Conservation (phyloP, 164 flowering plant genomes). For the Chimonanthus praecox region DNA sequence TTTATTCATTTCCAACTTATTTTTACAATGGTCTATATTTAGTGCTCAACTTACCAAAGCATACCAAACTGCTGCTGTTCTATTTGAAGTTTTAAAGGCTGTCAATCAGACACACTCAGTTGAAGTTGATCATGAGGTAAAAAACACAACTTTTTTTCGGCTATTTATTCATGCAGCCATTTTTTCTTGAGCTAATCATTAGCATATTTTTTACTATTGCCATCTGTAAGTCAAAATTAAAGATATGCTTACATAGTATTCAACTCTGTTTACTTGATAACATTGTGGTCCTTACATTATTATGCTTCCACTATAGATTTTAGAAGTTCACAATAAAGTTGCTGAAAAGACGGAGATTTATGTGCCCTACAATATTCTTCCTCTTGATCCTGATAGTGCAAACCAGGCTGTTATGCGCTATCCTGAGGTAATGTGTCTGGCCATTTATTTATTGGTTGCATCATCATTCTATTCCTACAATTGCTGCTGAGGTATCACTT, state of each 20-base stretch:
- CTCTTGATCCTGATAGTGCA: conserved; percentile 96
- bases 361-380: conserved; percentile 93
- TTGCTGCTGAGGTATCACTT: conserved; percentile 2
- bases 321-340: conserved; percentile 85
- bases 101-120: conserved; percentile 76
- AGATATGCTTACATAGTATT: background rate
- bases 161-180: background rate
- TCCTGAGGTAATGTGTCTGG: conserved; percentile 64
- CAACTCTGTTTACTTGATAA: background rate
- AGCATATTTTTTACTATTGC: too few species aligned
- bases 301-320: conserved; percentile 35
- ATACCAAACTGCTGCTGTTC: conserved; percentile 95
- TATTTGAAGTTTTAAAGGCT: conserved; percentile 96
- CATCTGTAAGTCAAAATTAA: background rate
- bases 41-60: conserved; percentile 99
- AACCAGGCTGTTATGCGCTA: conserved; percentile 92
- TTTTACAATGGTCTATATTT: too few species aligned
- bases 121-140: conserved; percentile 90
- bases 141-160: background rate
- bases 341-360: conserved; percentile 79
- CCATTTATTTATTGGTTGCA: background rate
- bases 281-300: background rate
- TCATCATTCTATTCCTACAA: background rate
- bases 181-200: background rate
- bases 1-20: conserved; percentile 4